Conservation (phyloP, 768 basidiomycete species). For the Tubosaeta brunneosetosa region DNA sequence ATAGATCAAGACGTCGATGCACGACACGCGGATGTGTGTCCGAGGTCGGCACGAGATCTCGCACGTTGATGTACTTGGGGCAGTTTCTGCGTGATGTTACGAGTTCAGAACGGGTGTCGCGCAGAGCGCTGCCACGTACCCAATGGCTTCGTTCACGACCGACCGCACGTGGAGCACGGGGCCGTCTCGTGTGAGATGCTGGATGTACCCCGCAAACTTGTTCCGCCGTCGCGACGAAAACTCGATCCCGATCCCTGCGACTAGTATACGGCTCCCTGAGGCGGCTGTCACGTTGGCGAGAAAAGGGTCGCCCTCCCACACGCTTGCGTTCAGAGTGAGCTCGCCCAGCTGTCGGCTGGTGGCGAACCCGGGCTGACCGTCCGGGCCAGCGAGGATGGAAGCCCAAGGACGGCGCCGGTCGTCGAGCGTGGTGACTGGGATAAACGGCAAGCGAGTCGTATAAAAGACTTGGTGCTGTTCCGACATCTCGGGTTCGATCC, state of each 20-base stretch:
- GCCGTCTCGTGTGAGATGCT: constrained; percentile 28
- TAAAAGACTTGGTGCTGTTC: constrained; percentile 49
- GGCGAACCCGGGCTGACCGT: constrained; percentile 45
- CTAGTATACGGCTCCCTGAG: constrained; percentile 25
- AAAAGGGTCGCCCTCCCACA: constrained; percentile 59
- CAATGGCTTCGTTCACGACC: constrained; percentile 52
- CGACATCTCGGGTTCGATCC: constrained; percentile 44
- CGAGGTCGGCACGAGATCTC: constrained; percentile 44
- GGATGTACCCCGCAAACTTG: constrained; percentile 55
- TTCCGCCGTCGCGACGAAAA: constrained; percentile 55
- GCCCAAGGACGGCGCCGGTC: constrained; percentile 51
- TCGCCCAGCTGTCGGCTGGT: constrained; percentile 33
- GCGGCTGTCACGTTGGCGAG: constrained; percentile 28
- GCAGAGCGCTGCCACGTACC: constrained; percentile 35
- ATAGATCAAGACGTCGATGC: constrained; percentile 33
- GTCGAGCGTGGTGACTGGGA: constrained; percentile 56
- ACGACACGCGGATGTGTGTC: constrained; percentile 37
- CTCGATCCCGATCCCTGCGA: constrained; percentile 62
- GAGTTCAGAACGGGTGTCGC: neutral
- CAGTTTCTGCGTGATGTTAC: constrained; percentile 45
- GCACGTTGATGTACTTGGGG: constrained; percentile 63
- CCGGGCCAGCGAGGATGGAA: constrained; percentile 45
- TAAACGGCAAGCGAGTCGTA: constrained; percentile 45
- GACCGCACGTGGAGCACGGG: constrained; percentile 34
- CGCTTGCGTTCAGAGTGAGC: constrained; percentile 34